Conservation (phyloP, 108 stramenopile species). For the Schizochytrium sp. region DNA sequence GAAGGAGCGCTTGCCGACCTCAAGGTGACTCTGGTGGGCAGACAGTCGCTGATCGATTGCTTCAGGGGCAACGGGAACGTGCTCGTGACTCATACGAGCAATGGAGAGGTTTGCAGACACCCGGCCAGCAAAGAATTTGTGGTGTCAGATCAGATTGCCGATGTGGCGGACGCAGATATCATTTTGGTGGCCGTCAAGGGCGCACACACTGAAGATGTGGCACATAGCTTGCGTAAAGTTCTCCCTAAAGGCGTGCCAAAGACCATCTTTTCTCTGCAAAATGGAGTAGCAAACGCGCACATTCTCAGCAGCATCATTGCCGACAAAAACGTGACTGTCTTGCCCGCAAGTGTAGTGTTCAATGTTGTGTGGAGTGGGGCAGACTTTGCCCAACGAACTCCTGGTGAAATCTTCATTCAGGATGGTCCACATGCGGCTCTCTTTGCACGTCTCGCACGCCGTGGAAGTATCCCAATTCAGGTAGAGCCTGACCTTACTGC, state of each 20-base stretch:
- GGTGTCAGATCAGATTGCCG: background rate
- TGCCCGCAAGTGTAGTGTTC: background rate
- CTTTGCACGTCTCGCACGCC: background rate
- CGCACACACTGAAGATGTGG: conserved; percentile 9
- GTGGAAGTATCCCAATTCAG: background rate
- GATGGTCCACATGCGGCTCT: conserved; percentile 4
- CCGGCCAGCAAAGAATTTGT: background rate
- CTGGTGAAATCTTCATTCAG: conserved; percentile 1
- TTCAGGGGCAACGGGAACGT: background rate
- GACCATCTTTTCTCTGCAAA: conserved; percentile 4
- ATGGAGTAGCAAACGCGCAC: conserved; percentile 52
- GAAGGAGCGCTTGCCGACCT: conserved; percentile 11
- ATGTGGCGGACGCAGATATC: conserved; percentile 7
- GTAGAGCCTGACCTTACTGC: conserved; percentile 1
- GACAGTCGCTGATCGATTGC: conserved; percentile 51
- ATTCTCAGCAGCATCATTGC: background rate
- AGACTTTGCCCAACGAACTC: background rate
- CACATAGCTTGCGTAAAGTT: background rate
- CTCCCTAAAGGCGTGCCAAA: background rate
- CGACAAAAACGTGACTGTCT: background rate
- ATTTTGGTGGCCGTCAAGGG: conserved; percentile 14
- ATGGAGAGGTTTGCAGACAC: background rate
- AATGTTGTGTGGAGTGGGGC: conserved; percentile 27
- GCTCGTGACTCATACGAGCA: background rate
- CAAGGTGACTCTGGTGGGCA: background rate